Base-by-base conservation (phyloP, 106 monocot genomes). In the Phalaenopsis aphrodite region DNA sequence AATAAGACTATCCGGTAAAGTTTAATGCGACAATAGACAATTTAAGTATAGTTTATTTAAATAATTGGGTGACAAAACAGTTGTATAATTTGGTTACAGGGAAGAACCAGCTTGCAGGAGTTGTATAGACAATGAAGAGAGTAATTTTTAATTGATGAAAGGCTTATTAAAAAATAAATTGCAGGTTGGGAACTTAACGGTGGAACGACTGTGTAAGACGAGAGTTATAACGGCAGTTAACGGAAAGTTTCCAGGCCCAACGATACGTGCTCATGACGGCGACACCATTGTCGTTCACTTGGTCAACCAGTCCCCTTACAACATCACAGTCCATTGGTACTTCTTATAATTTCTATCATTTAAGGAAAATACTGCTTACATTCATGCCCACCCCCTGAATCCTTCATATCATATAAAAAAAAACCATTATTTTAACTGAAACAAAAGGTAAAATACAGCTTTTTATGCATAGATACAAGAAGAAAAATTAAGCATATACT, bases 271-370 rank as follows among this genome's bases (percentile, higher is more conserved):
- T 6, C 57, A 77, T 5, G 87, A 92, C 17, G 92, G 89, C 23
- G 92, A 92, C 72, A 84, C 83, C 0, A 41, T 92, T 15, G 8
- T 86, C 15, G 80, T 92, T 3, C 84, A 89, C 39, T 87, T 92
- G 77, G 42, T 89, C 89, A 92, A 92, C 52, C 41, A 92, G 3
- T 87, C 89, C 2, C 89, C 89, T 11, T 81, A 89, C 82, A 86
- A 89, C 45, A 82, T 92, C 1, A 82, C 87, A 0, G 82, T 92
- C 39, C 92, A 92, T 75, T 92, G 92, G 92, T 89, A 89, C 46
- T 8, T 55, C 15, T 12, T 52, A 48, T 48, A 8, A 7, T 0
- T 45, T 71, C 3, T 30, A 30, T 30, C 55, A 18, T 46, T 3
- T 6, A 36, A 18, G 77, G 10, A 52, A 49, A 49, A 45, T 45